These are phyloP conservation scores for Cyberlindnera maritima DNA, from an alignment of 805 yeast species.

Conservation along the genomic window DNA sequence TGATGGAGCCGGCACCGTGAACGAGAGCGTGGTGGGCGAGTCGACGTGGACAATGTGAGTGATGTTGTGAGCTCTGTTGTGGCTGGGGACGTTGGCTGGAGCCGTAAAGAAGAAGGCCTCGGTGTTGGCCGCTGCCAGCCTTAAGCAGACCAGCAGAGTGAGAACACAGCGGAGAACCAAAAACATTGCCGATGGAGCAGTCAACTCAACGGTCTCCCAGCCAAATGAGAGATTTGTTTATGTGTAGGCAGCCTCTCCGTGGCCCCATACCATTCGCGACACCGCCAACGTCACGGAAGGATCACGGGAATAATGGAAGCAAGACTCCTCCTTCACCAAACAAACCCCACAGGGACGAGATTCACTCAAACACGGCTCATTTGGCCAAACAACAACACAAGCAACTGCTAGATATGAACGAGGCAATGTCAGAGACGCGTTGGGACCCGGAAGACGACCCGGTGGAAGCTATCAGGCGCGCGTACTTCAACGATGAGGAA, in stretches of 20 bases:
- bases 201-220: no score
- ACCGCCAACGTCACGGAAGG: no score
- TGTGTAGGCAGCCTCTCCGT: no score
- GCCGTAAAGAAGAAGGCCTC: conserved; percentile 21
- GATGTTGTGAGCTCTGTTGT: conserved; percentile 1
- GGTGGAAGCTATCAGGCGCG: neutral
- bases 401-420: neutral
- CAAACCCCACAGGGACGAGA: no score
- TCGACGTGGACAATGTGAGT: conserved; percentile 3
- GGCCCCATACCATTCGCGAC: no score
- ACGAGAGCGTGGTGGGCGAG: neutral
- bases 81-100: neutral
- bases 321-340: no score
- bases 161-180: no score
- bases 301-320: no score
- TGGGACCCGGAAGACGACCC: neutral
- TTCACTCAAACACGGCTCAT: no score
- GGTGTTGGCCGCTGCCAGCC: conserved; percentile 15
- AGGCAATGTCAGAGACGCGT: neutral
- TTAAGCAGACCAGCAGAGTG: neutral
- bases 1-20: conserved; percentile 11
- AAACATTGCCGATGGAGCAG: no score
- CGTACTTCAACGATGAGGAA: conserved; percentile 1
- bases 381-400: no score
- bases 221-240: no score